Evolutionary conservation across 352 stramenopile genomes (phyloP), one percentile per base, ranked within the genome.

Genomic region (Phytophthora melonis): DNA sequence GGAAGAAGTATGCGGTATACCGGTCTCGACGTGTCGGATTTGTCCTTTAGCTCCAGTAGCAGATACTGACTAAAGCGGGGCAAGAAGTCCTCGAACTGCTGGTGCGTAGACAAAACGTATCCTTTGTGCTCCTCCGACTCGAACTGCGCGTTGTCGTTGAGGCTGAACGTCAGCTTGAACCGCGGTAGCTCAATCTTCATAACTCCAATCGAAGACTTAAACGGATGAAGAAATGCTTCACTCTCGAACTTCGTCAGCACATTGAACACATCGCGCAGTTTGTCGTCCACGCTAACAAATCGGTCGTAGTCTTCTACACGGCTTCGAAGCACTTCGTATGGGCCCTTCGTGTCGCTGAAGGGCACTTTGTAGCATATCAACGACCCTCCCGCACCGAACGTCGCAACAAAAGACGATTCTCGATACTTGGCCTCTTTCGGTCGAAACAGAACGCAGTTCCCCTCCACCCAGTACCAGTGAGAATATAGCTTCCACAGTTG

Each of bases 381-480:
- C 6, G 23, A 5, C 6, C 50, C 32, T 9, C 21, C 3, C 1
- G 79, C 23, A 16, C 58, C 72, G 54, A 81, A 66, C 6, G 32
- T 59, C 32, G 74, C 57, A 41, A 81, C 34, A 39, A 72, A 86
- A 23, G 68, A 63, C 0, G 81, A 67, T 3, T 71, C 21, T 11
- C 60, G 77, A 43, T 21, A 19, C 2, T 70, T 77, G 1, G 77
- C 67, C 2, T 43, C 41, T 3, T 54, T 74, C 6, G 78, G 68
- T 25, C 80, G 73, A 8, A 89, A 74, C 1, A 91, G 23, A 4
- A 92, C 69, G 41, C 75, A 86, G 0, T 75, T 65, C 9, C 70
- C 3, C 5, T 90, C 74, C 10, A 87, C 53, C 80, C 81, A 91
- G 19, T 82, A 84, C 83, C 85, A 90, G 5, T 88, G 74, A 1